Evolutionary conservation across 2,329 filamentous ascomycete species (phyloP).

Genomic region (Calonectria pseudoturangicola): DNA sequence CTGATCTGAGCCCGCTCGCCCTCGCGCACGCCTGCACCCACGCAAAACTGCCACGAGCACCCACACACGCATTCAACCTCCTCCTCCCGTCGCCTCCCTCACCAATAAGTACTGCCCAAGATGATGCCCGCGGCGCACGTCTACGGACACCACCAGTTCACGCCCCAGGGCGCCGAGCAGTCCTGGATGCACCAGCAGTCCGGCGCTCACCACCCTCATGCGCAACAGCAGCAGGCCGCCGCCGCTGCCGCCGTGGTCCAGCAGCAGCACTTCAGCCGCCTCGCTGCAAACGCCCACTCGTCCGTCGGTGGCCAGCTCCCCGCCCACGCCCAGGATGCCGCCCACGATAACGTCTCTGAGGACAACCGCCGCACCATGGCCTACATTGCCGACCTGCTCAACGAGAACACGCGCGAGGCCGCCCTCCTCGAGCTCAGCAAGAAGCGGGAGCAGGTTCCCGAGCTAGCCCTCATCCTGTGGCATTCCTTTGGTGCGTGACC

Average conservation of each 20-base stretch:
- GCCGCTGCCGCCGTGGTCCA: slow-evolving; percentile 66
- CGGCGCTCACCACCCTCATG: slow-evolving; percentile 72
- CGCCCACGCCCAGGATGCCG: slow-evolving; percentile 71
- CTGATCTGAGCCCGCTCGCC: slow-evolving; percentile 13
- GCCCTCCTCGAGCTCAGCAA: slow-evolving; percentile 97
- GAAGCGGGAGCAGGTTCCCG: slow-evolving; percentile 98
- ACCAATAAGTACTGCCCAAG: slow-evolving; percentile 56
- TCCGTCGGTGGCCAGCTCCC: slow-evolving; percentile 65
- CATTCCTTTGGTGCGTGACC: slow-evolving; percentile 90
- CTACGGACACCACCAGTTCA: slow-evolving; percentile 81
- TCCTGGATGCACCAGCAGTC: slow-evolving; percentile 82
- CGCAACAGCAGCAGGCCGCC: slow-evolving; percentile 72
- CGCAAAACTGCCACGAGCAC: slow-evolving; percentile 1
- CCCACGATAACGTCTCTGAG: slow-evolving; percentile 84
- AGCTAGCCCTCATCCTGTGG: slow-evolving; percentile 96
- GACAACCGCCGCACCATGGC: slow-evolving; percentile 94
- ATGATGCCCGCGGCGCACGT: slow-evolving; percentile 80
- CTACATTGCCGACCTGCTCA: slow-evolving; percentile 94
- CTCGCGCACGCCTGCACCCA: slow-evolving; percentile 31
- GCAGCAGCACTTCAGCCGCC: slow-evolving; percentile 82
- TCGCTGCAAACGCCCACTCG: slow-evolving; percentile 78
- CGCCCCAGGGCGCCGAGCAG: slow-evolving; percentile 74
- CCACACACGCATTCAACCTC: neutral
- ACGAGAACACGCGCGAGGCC: slow-evolving; percentile 89
- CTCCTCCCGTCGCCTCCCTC: slow-evolving; percentile 9